phyloP scores from a whole-genome alignment of 495 filamentous ascomycete species.

The Clohesyomyces aquaticus region DNA sequence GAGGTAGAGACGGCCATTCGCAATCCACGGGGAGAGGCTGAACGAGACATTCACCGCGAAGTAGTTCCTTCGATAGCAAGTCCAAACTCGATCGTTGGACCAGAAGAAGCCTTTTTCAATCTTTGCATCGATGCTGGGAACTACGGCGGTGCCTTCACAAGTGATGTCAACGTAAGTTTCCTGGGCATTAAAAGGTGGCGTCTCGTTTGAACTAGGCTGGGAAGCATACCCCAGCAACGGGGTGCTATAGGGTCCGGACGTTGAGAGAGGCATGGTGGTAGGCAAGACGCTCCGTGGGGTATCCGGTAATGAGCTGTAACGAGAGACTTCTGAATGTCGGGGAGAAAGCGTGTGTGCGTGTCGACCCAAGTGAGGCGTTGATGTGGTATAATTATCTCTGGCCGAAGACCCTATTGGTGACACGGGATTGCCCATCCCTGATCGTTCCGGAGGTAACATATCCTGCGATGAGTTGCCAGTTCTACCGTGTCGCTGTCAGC shows the following conservation, averaged over 20 bases:
- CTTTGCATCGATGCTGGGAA: conserved; percentile 77
- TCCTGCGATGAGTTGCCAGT: conserved; percentile 35
- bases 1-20: conserved; percentile 37
- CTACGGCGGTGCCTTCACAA: conserved; percentile 61
- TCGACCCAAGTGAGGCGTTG: conserved; percentile 36
- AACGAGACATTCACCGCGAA: conserved; percentile 87
- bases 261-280: conserved; percentile 37
- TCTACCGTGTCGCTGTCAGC: conserved; percentile 43
- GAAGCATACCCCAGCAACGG: conserved; percentile 4
- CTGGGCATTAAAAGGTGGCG: conserved; percentile 46
- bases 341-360: conserved; percentile 39
- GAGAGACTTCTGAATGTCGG: conserved; percentile 34
- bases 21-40: conserved; percentile 61
- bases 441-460: conserved; percentile 43
- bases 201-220: conserved; percentile 27
- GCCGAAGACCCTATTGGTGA: conserved; percentile 39
- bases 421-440: conserved; percentile 41
- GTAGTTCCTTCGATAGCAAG: conserved; percentile 94
- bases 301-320: conserved; percentile 43
- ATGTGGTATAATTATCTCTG: conserved; percentile 42
- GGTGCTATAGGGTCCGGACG: conserved; percentile 9
- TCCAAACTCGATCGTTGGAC: conserved; percentile 85
- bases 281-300: conserved; percentile 44
- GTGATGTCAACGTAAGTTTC: conserved; percentile 65
- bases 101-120: conserved; percentile 94